Evolutionary conservation across 495 filamentous ascomycete genomes (phyloP), one percentile per base, ranked within the genome.

Genomic region (Aspergillus indologenus): DNA sequence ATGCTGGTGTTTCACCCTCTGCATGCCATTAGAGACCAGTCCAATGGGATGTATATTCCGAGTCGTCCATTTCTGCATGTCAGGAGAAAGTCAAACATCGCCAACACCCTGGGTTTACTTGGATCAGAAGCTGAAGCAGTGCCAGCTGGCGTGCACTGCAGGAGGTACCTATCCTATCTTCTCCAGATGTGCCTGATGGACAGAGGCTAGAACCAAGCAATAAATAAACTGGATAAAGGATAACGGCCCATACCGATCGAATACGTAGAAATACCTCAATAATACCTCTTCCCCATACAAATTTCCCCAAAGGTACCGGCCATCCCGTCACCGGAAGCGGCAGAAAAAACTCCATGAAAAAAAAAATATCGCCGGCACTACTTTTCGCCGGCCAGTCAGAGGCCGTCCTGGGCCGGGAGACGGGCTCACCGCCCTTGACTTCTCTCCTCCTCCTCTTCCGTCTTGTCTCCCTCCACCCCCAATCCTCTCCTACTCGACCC

Each of bases 371-470:
- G 31, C 53, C 68, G 62, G 74, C 68, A 66, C 66, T 62, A 65
- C 50, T 54, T 61, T 53, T 59, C 22, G 24, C 59, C 58, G 49
- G 22, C 58, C 58, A 55, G 53, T 57, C 48, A 53, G 42, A 49
- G 42, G 45, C 3, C 24, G 40, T 54, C 43, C 29, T 58, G 48
- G 26, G 18, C 44, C 42, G 40, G 54, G 68, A 63, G 65, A 66
- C 70, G 63, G 61, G 9, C 48, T 51, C 48, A 51, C 48, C 48
- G 48, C 48, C 48, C 48, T 51, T 6, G 24, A 31, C 48, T 56
- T 62, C 58, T 62, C 53, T 62, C 64, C 62, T 65, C 64, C 62
- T 65, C 63, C 62, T 63, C 63, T 67, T 63, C 65, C 69, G 65
- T 64, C 61, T 60, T 57, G 56, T 63, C 64, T 58, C 61, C 60